These are phyloP conservation scores for Penstemon newberryi DNA, from an alignment of 257 asterid species.

Conservation along the genomic window DNA sequence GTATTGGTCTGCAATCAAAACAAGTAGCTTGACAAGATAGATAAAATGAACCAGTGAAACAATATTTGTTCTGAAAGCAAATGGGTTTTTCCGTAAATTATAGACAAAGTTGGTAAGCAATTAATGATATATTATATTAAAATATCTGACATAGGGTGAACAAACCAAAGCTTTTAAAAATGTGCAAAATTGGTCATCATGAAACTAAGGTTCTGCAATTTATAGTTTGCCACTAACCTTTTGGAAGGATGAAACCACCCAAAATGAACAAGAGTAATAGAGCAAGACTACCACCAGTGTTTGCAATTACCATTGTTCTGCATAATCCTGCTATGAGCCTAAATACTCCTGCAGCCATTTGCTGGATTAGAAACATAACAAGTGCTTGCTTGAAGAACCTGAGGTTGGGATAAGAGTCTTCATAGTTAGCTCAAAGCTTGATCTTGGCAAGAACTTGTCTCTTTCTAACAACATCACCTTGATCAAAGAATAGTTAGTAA, in stretches of 20 bases:
- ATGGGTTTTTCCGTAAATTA: too few relatives aligned
- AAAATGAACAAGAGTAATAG: slow-evolving; percentile 48
- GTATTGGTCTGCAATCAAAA: slow-evolving; percentile 39
- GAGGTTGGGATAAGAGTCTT: slow-evolving; percentile 10
- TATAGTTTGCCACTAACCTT: slow-evolving; percentile 34
- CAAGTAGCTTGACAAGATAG: not conserved
- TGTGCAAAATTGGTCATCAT: not conserved
- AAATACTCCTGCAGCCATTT: slow-evolving; percentile 58
- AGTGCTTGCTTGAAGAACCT: slow-evolving; percentile 68
- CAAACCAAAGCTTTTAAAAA: too few relatives aligned
- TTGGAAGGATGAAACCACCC: slow-evolving; percentile 66
- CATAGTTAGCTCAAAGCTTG: not conserved
- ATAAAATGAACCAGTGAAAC: too few relatives aligned
- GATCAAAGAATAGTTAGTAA: not conserved
- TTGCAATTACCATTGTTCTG: slow-evolving; percentile 56
- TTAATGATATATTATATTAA: too few relatives aligned
- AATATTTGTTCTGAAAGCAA: too few relatives aligned
- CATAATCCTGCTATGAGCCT: slow-evolving; percentile 53
- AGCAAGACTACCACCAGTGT: slow-evolving; percentile 56
- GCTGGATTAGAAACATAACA: slow-evolving; percentile 49
- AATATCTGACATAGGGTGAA: too few relatives aligned
- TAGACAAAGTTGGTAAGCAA: too few relatives aligned
- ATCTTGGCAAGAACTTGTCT: not conserved
- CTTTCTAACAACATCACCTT: not conserved
- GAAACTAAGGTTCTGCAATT: not conserved